phyloP scores from a whole-genome alignment of 352 stramenopile genomes.

The Phytophthora kernoviae region DNA sequence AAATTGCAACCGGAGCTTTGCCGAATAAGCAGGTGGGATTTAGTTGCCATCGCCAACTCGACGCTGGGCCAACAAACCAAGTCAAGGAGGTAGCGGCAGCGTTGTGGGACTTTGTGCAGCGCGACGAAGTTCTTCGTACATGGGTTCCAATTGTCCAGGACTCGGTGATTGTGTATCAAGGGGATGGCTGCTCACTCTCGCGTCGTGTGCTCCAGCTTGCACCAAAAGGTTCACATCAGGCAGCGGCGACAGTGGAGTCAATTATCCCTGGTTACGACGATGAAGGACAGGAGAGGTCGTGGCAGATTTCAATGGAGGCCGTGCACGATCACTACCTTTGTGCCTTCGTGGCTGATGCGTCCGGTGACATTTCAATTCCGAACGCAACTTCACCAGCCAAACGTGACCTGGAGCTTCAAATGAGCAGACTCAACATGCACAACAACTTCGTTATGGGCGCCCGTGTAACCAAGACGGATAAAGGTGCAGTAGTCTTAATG shows the following conservation, averaged over 20 bases:
- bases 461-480: constrained; percentile 20
- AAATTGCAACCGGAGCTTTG: constrained; percentile 42
- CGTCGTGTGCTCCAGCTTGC: constrained; percentile 49
- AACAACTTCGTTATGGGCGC: constrained; percentile 40
- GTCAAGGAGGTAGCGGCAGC: constrained; percentile 41
- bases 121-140: constrained; percentile 66
- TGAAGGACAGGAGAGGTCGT: constrained; percentile 25
- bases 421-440: constrained; percentile 43
- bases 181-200: constrained; percentile 29
- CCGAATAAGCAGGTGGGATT: constrained; percentile 52
- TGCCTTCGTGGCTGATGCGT: constrained; percentile 41
- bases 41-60: constrained; percentile 42
- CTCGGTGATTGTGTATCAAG: constrained; percentile 38
- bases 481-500: constrained; percentile 42
- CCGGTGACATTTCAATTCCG: constrained; percentile 11
- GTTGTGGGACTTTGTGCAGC: constrained; percentile 56
- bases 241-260: constrained; percentile 54
- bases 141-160: constrained; percentile 65
- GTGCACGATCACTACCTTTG: constrained; percentile 61
- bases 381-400: constrained; percentile 24
- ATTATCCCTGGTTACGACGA: constrained; percentile 27
- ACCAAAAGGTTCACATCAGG: constrained; percentile 20
- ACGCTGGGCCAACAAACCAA: constrained; percentile 4
- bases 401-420: constrained; percentile 30
- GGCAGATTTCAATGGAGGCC: constrained; percentile 58